Evolutionary conservation across 2,329 filamentous ascomycete genomes (phyloP).

Genomic region (Xylariaceae sp.): DNA sequence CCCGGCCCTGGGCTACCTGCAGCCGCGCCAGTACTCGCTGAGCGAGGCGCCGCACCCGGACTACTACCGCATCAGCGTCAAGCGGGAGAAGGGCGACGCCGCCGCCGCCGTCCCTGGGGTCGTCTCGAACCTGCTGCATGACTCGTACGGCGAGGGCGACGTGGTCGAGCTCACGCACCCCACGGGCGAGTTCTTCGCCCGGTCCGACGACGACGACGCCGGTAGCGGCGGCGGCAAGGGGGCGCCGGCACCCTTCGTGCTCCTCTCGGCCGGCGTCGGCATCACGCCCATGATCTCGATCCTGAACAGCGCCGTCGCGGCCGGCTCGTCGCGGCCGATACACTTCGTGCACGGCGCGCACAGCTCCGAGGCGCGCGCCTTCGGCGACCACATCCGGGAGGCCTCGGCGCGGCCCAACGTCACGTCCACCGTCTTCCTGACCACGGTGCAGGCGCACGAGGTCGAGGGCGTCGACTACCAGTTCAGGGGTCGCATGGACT

Average conservation of each 20-base stretch:
- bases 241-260: constrained; percentile 54
- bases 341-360: constrained; percentile 58
- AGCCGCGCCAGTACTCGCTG: constrained; percentile 70
- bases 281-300: constrained; percentile 61
- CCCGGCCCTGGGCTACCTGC: constrained; percentile 53
- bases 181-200: constrained; percentile 55
- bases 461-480: constrained; percentile 49
- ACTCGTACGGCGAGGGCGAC: constrained; percentile 40
- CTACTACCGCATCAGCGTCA: constrained; percentile 68
- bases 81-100: constrained; percentile 47
- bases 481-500: constrained; percentile 48
- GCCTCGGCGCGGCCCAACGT: constrained; percentile 39
- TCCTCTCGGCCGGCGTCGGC: constrained; percentile 63
- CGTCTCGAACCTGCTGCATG: constrained; percentile 47
- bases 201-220: constrained; percentile 31
- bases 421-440: constrained; percentile 50
- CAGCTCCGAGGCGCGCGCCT: constrained; percentile 44
- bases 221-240: too few species aligned
- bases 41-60: constrained; percentile 46
- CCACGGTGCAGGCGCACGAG: constrained; percentile 36
- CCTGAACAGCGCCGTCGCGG: constrained; percentile 38
- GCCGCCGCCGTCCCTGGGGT: constrained; percentile 34
- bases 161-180: constrained; percentile 48
- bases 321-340: constrained; percentile 36
- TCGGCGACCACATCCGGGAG: constrained; percentile 40